Base-by-base conservation (phyloP, 306 rosid species). In the Cicer bijugum region DNA sequence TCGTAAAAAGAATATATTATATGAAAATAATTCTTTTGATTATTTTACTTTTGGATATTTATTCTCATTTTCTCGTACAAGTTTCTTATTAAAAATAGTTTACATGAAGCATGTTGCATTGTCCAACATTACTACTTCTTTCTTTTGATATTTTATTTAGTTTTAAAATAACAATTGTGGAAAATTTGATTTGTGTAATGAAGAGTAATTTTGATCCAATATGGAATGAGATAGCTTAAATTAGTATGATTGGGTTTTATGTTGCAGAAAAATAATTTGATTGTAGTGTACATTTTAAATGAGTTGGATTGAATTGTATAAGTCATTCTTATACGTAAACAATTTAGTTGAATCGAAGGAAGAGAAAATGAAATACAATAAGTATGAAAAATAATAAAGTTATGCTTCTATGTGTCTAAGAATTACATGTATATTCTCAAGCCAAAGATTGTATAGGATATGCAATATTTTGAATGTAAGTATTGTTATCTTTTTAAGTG, bases 191-290 rank as follows among this genome's bases (percentile, higher is more conserved):
- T 23, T 23, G 3, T 45, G 68, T 91, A 57, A 3, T 79, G 1
- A 78, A 53, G 64, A 93, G 98, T 81, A 93, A 93, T 88, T 84
- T 93, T 88, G 91, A 93, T 78, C 98, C 98, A 28, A 91, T 93
- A 66, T 93, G 98, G 97, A 86, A 93, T 82, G 97, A 90, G 84
- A 74, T 53, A 23, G 28, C 1, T 17, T 0, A 17, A 17, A 17
- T 17, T 17, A 17, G 19, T 17, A 17, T 17, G 19, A 17, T 17
- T 17, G 19, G 1, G 19, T 17, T 17, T 17, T 17, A 17, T 17
- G 19, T 17, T 17, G 19, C 19, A 17, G 19, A 17, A 17, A 17
- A 17, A 17, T 17, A 0, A 17, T 17, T 17, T 17, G 19, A 17
- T 17, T 15, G 19, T 35, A 12, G 23, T 20, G 23, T 44, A 23